A percentile compares a stretch with the other conserved stretches of the same genome.
phyloP scores from a whole-genome alignment of 2,329 filamentous ascomycete genomes.

The Sporothrix humicola region DNA sequence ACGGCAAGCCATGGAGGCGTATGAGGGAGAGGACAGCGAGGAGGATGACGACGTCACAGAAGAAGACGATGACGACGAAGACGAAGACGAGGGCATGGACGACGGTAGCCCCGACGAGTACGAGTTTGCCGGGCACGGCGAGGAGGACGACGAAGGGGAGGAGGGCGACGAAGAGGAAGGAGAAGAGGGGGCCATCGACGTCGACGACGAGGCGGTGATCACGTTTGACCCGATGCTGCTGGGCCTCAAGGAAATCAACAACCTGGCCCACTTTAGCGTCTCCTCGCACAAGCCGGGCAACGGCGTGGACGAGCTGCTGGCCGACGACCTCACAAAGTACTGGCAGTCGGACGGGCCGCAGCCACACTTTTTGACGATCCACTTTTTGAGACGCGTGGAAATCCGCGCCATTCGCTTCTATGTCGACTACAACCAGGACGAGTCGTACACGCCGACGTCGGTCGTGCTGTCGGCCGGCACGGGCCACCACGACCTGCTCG shows the following conservation, averaged over 20 bases:
- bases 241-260: conserved; percentile 81
- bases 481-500: conserved; percentile 86
- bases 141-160: conserved; percentile 37
- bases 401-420: conserved; percentile 81
- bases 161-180: conserved; percentile 36
- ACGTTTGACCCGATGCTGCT: conserved; percentile 59
- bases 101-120: conserved; percentile 31
- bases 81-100: conserved; percentile 30
- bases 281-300: conserved; percentile 82
- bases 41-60: background rate
- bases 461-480: conserved; percentile 89
- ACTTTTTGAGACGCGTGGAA: conserved; percentile 82
- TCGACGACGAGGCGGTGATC: conserved; percentile 37
- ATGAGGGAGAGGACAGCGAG: too few species aligned
- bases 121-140: conserved; percentile 1
- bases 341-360: conserved; percentile 92
- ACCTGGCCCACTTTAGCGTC: conserved; percentile 81
- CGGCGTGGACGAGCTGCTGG: conserved; percentile 75
- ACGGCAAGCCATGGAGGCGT: too few species aligned
- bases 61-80: background rate
- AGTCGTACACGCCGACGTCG: conserved; percentile 94
- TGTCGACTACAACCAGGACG: conserved; percentile 89
- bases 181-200: conserved; percentile 28
- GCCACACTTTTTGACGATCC: conserved; percentile 77
- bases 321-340: conserved; percentile 73